Evolutionary conservation across 345 rosid species (phyloP).

Genomic region (Euphorbia pulcherrima): DNA sequence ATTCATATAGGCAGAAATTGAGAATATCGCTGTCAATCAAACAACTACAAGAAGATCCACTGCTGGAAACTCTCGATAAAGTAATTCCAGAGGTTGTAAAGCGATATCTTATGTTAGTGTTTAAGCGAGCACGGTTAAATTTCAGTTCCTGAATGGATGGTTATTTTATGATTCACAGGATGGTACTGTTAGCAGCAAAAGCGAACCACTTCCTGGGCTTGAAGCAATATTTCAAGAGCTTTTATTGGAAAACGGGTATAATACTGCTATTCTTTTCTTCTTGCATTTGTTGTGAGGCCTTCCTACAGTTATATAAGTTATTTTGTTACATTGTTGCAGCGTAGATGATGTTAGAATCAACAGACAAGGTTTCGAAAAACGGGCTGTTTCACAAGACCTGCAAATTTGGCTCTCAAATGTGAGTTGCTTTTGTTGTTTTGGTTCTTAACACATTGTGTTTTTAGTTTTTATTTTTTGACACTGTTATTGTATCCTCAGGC

Average conservation of each 20-base stretch:
- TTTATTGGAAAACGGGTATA: constrained; percentile 71
- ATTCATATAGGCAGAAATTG: constrained; percentile 54
- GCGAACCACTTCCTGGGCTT: constrained; percentile 81
- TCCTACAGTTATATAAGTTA: neutral
- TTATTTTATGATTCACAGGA: no score
- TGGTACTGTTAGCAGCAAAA: constrained; percentile 39
- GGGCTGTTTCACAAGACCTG: constrained; percentile 86
- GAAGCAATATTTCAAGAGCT: constrained; percentile 66
- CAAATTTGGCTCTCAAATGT: constrained; percentile 97
- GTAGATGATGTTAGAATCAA: constrained; percentile 64
- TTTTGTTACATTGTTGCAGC: constrained; percentile 30
- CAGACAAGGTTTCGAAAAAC: constrained; percentile 86
- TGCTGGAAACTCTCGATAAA: constrained; percentile 86
- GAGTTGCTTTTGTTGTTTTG: no score
- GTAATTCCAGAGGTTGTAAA: constrained; percentile 69
- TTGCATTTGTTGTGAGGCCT: neutral
- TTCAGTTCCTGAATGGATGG: no score
- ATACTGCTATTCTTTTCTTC: no score
- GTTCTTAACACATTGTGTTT: no score
- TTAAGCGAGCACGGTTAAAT: neutral
- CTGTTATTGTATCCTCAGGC: constrained; percentile 42
- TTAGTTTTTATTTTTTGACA: neutral
- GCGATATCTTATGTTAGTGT: constrained; percentile 5
- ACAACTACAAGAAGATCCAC: constrained; percentile 87
- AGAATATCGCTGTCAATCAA: constrained; percentile 75